A percentile compares a stretch with the other conserved stretches of the same genome.
Evolutionary conservation across 106 monocot genomes (phyloP).

Genomic region (Apostasia shenzhenica): DNA sequence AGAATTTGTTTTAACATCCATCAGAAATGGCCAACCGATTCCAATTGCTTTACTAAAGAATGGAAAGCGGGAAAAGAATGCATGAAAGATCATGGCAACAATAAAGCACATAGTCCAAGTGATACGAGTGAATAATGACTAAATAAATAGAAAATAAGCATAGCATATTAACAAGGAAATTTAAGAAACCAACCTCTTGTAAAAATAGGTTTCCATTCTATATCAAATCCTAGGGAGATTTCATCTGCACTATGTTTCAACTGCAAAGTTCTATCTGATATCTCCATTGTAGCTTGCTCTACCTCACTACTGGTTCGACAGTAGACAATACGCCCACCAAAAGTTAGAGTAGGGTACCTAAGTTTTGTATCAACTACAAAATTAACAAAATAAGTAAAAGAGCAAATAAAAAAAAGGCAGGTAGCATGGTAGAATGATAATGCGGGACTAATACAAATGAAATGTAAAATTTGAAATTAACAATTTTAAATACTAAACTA

Average conservation of each 20-base stretch:
- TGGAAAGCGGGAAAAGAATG: background rate
- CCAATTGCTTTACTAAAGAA: background rate
- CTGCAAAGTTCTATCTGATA: slow-evolving; percentile 41
- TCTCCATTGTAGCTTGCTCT: slow-evolving; percentile 47
- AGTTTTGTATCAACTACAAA: slow-evolving; percentile 30
- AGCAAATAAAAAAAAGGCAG: background rate
- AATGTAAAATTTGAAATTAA: background rate
- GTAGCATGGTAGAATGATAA: background rate
- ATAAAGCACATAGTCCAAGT: background rate
- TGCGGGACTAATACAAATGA: background rate
- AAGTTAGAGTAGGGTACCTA: slow-evolving; percentile 44
- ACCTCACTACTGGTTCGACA: slow-evolving; percentile 64
- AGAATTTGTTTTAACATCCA: background rate
- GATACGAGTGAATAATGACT: background rate
- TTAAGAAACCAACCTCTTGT: slow-evolving; percentile 37
- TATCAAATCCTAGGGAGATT: slow-evolving; percentile 76
- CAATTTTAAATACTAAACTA: background rate
- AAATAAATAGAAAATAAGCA: background rate
- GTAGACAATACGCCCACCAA: slow-evolving; percentile 63
- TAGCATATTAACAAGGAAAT: background rate
- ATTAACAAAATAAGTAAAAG: slow-evolving; percentile 4
- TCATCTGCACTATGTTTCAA: slow-evolving; percentile 18
- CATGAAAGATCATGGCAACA: background rate
- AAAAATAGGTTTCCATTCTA: slow-evolving; percentile 84
- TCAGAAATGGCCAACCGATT: background rate